phyloP scores from a whole-genome alignment of 176 grass and related monocot species.

The Musa itinerans region DNA sequence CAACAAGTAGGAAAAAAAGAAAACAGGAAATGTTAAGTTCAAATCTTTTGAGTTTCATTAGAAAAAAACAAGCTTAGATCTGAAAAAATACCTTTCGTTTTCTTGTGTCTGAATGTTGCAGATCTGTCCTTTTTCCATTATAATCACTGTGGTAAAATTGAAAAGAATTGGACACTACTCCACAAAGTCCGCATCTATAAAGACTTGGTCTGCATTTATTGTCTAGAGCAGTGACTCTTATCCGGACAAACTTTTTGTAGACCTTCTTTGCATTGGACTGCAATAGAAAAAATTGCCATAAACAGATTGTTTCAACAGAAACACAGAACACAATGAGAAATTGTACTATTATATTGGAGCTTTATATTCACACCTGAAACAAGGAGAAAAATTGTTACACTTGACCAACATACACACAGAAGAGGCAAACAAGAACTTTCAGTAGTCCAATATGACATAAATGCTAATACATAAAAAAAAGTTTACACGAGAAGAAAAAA shows the following conservation, averaged over 20 bases:
- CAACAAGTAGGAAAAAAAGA: too few species aligned
- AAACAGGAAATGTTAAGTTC: not conserved
- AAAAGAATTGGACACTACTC: conserved; percentile 51
- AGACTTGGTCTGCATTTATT: conserved; percentile 38
- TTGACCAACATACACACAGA: too few species aligned
- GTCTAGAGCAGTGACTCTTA: conserved; percentile 39
- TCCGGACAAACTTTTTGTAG: conserved; percentile 62
- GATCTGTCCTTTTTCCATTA: conserved; percentile 32
- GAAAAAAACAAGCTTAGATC: not conserved
- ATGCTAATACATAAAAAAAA: too few species aligned
- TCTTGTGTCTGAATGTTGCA: conserved; percentile 32
- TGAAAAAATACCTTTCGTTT: conserved; percentile 48
- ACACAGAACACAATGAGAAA: not conserved
- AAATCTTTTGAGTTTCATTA: not conserved
- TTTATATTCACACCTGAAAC: too few species aligned
- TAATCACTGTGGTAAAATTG: conserved; percentile 52
- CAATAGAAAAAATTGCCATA: conserved; percentile 7
- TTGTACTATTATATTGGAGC: not conserved
- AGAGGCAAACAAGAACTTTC: too few species aligned
- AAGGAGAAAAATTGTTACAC: too few species aligned
- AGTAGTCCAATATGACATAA: too few species aligned
- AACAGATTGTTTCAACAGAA: not conserved
- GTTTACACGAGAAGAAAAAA: too few species aligned
- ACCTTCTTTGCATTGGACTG: conserved; percentile 69
- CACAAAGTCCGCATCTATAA: conserved; percentile 78